Percentiles rank a stretch among this genome's conserved stretches.
Evolutionary conservation across 2,329 filamentous ascomycete genomes (phyloP).

Genomic region (Mollisiaceae sp.): DNA sequence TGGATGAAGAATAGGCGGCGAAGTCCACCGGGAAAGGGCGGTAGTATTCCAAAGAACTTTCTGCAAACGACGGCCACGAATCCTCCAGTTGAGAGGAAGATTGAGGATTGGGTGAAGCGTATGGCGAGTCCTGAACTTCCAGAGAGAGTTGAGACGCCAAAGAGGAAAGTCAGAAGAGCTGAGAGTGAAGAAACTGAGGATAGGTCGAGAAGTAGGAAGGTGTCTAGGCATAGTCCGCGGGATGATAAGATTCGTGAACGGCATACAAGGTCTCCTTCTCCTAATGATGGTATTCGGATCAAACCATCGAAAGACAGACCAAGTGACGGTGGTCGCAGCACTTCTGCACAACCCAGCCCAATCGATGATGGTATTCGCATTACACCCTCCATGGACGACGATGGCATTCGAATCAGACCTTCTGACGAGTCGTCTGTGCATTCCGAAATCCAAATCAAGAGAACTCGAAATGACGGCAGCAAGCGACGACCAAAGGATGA

Average conservation of each 20-base stretch:
- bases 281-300: slow-evolving; percentile 33
- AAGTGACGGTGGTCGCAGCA: slow-evolving; percentile 41
- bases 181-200: slow-evolving; percentile 17
- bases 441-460: slow-evolving; percentile 20
- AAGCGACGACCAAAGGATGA: slow-evolving; percentile 26
- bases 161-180: slow-evolving; percentile 19
- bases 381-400: slow-evolving; percentile 34
- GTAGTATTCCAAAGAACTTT: slow-evolving; percentile 61
- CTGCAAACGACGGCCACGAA: slow-evolving; percentile 58
- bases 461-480: slow-evolving; percentile 28
- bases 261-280: slow-evolving; percentile 34
- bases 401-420: slow-evolving; percentile 30
- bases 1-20: slow-evolving; percentile 69
- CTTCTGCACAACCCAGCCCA: slow-evolving; percentile 3
- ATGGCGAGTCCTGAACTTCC: slow-evolving; percentile 22
- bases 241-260: slow-evolving; percentile 51
- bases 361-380: slow-evolving; percentile 33
- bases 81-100: slow-evolving; percentile 61
- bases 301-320: slow-evolving; percentile 34
- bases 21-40: slow-evolving; percentile 50
- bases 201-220: slow-evolving; percentile 20
- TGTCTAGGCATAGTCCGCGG: slow-evolving; percentile 36
- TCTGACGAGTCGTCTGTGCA: slow-evolving; percentile 25
- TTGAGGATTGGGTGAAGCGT: slow-evolving; percentile 62
- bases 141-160: slow-evolving; percentile 17